Percentiles rank a stretch among this genome's conserved stretches.
These are phyloP conservation scores for Phytopythium ostracodes DNA, from an alignment of 352 stramenopile genomes.

Conservation along the genomic window DNA sequence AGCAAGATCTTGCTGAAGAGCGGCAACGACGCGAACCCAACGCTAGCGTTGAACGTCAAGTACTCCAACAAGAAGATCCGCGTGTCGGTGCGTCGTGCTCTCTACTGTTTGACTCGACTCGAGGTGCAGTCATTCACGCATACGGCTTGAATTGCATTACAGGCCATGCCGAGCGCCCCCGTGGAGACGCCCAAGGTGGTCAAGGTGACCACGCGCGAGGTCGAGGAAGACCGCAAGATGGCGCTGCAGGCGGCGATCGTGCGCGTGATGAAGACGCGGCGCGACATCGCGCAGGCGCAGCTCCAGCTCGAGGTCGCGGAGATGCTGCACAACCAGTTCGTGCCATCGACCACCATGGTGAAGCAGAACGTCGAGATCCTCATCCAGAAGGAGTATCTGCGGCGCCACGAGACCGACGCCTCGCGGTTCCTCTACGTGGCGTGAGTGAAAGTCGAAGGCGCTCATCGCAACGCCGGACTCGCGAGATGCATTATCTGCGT, in stretches of 20 bases:
- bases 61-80: slow-evolving; percentile 52
- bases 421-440: slow-evolving; percentile 69
- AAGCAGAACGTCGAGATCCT: slow-evolving; percentile 83
- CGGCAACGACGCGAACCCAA: slow-evolving; percentile 20
- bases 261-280: slow-evolving; percentile 76
- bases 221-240: slow-evolving; percentile 89
- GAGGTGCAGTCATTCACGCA: background rate
- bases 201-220: slow-evolving; percentile 53
- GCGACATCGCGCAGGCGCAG: slow-evolving; percentile 64
- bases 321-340: slow-evolving; percentile 77
- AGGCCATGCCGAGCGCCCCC: slow-evolving; percentile 49
- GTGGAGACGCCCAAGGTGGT: slow-evolving; percentile 63
- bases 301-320: slow-evolving; percentile 60
- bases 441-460: slow-evolving; percentile 16
- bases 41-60: slow-evolving; percentile 36
- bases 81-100: slow-evolving; percentile 27
- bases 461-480: background rate
- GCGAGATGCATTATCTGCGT: slow-evolving; percentile 1
- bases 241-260: slow-evolving; percentile 81
- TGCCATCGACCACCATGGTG: slow-evolving; percentile 47
- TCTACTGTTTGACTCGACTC: background rate
- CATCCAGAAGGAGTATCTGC: slow-evolving; percentile 82
- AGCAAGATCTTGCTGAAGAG: slow-evolving; percentile 32
- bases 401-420: slow-evolving; percentile 56
- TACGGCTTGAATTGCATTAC: background rate